A percentile compares a stretch with the other conserved stretches of the same genome.
Evolutionary conservation across 2,329 filamentous ascomycete species (phyloP).

Genomic region (Monosporascus cannonballus): DNA sequence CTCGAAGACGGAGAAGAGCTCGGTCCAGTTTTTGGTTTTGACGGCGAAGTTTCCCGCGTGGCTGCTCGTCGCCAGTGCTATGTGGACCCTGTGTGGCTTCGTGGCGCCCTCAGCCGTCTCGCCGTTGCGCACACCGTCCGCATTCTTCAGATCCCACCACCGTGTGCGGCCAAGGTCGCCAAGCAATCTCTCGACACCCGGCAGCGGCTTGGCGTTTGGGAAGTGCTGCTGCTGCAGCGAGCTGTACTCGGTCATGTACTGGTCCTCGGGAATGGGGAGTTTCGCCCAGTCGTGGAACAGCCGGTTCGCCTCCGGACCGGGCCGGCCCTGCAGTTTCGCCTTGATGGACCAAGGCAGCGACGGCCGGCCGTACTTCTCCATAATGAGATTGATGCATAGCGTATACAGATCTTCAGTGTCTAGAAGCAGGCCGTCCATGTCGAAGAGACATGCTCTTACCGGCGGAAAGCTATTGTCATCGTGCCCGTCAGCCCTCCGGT

Average conservation of each 20-base stretch:
- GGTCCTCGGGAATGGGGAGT: slow-evolving; percentile 66
- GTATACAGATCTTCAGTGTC: slow-evolving; percentile 92
- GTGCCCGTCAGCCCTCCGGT: slow-evolving; percentile 9
- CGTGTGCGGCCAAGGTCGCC: slow-evolving; percentile 47
- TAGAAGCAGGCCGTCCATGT: slow-evolving; percentile 96
- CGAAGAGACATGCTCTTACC: slow-evolving; percentile 88
- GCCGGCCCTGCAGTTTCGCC: slow-evolving; percentile 67
- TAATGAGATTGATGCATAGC: slow-evolving; percentile 71
- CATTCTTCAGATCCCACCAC: slow-evolving; percentile 37
- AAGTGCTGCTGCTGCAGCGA: slow-evolving; percentile 68
- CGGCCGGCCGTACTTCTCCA: slow-evolving; percentile 67
- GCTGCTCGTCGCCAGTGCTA: slow-evolving; percentile 82
- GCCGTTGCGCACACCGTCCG: slow-evolving; percentile 17
- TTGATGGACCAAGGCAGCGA: slow-evolving; percentile 89
- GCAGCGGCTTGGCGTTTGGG: slow-evolving; percentile 66
- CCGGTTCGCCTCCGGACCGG: slow-evolving; percentile 45
- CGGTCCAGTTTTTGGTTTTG: slow-evolving; percentile 61
- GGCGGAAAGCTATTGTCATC: slow-evolving; percentile 57
- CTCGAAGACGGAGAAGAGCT: slow-evolving; percentile 61
- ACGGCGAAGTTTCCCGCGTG: slow-evolving; percentile 66
- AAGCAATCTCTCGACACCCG: slow-evolving; percentile 70
- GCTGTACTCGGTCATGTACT: slow-evolving; percentile 56
- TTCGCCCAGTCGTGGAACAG: slow-evolving; percentile 74
- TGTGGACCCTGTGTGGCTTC: slow-evolving; percentile 50
- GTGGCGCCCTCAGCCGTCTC: slow-evolving; percentile 14